Evolutionary conservation across 2,329 filamentous ascomycete genomes (phyloP).

Genomic region (Stagonosporopsis tanaceti): DNA sequence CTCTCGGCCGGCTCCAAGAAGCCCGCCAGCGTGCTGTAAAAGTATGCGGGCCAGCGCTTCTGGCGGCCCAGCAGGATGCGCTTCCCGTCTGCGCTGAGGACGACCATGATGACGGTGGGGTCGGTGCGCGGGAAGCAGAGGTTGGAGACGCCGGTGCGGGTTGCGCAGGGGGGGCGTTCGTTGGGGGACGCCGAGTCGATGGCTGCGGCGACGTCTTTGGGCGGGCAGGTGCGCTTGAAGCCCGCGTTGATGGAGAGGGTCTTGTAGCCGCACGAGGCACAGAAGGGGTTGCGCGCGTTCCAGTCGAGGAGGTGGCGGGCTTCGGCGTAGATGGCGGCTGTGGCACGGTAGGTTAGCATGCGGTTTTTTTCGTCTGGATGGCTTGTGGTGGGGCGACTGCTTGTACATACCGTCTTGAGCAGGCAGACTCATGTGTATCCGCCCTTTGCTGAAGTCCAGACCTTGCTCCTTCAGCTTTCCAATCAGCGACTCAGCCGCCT

Average conservation of each 20-base stretch:
- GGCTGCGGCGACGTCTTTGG: slow-evolving; percentile 67
- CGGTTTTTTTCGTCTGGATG: background rate
- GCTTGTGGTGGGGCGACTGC: background rate
- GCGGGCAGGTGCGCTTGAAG: slow-evolving; percentile 81
- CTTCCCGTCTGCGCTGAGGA: slow-evolving; percentile 80
- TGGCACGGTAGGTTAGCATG: background rate
- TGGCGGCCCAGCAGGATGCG: slow-evolving; percentile 84
- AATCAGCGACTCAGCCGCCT: slow-evolving; percentile 69
- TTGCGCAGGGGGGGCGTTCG: slow-evolving; percentile 76
- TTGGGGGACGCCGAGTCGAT: slow-evolving; percentile 39
- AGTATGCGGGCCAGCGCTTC: slow-evolving; percentile 81
- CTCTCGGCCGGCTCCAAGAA: slow-evolving; percentile 61
- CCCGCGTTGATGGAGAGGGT: slow-evolving; percentile 82
- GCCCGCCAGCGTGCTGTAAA: slow-evolving; percentile 82
- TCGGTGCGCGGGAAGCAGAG: slow-evolving; percentile 91
- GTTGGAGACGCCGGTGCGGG: slow-evolving; percentile 86
- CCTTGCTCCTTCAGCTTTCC: slow-evolving; percentile 67
- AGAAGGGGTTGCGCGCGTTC: slow-evolving; percentile 93
- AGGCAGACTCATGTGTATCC: slow-evolving; percentile 67
- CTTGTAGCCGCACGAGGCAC: slow-evolving; percentile 83
- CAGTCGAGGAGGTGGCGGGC: slow-evolving; percentile 89
- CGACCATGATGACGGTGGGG: slow-evolving; percentile 93
- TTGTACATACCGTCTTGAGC: slow-evolving; percentile 65
- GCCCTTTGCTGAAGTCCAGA: slow-evolving; percentile 70
- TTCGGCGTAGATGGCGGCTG: slow-evolving; percentile 90